phyloP scores from a whole-genome alignment of 2,329 filamentous ascomycete species.

The Xylariaceae sp. region DNA sequence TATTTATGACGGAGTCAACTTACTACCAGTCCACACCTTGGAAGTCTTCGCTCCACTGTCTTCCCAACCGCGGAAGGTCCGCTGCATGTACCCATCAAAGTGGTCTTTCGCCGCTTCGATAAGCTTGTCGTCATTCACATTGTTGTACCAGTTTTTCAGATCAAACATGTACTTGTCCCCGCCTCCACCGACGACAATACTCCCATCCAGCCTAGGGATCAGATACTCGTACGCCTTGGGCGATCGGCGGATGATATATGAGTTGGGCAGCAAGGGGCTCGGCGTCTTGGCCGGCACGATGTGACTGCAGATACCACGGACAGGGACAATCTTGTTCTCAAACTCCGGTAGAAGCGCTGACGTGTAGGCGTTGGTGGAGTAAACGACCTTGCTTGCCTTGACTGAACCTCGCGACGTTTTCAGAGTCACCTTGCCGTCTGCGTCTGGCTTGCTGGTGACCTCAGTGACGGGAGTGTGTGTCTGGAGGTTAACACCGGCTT shows the following conservation, averaged over 20 bases:
- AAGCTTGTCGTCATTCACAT: constrained; percentile 39
- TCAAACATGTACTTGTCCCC: constrained; percentile 27
- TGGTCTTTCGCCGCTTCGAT: constrained; percentile 39
- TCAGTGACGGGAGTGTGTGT: constrained; percentile 20
- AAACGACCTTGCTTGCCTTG: constrained; percentile 48
- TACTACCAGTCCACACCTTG: constrained; percentile 30
- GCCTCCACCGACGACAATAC: constrained; percentile 35
- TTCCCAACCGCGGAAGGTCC: constrained; percentile 46
- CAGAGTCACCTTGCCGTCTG: constrained; percentile 37
- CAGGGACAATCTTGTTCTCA: constrained; percentile 56
- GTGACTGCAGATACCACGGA: constrained; percentile 39
- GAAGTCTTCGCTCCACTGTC: constrained; percentile 30
- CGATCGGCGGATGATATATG: background rate
- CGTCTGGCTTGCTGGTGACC: constrained; percentile 15
- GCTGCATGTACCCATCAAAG: constrained; percentile 45
- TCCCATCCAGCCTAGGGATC: constrained; percentile 33
- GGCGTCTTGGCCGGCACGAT: constrained; percentile 6
- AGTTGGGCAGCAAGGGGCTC: background rate
- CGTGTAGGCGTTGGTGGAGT: constrained; percentile 67
- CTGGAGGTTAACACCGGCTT: constrained; percentile 21
- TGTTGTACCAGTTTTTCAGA: constrained; percentile 38
- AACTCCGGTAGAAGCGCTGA: constrained; percentile 57
- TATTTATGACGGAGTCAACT: background rate
- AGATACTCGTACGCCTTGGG: constrained; percentile 8
- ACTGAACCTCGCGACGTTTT: constrained; percentile 52